Percentiles rank a stretch among this genome's conserved stretches.
These are phyloP conservation scores for Solanum gandarillasii DNA, from an alignment of 257 asterid genomes.

Conservation along the genomic window DNA sequence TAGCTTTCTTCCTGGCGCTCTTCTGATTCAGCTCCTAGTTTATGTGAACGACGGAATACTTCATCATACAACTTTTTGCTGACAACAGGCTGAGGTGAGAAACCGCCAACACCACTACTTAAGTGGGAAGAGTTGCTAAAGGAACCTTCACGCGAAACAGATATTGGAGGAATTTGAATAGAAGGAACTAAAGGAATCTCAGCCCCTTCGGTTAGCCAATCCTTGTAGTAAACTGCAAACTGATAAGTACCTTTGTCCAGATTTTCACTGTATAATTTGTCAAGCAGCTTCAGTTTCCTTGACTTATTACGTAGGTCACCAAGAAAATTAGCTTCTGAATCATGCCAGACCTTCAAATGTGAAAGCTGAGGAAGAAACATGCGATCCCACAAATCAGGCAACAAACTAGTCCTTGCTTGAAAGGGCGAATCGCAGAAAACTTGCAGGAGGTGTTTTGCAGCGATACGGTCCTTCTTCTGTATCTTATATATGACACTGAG, in stretches of 20 bases:
- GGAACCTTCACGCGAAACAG: constrained; percentile 21
- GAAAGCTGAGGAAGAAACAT: constrained; percentile 48
- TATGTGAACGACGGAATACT: constrained; percentile 37
- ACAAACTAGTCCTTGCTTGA: constrained; percentile 44
- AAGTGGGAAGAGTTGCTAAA: constrained; percentile 13
- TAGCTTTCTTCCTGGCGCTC: constrained; percentile 27
- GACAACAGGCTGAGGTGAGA: constrained; percentile 43
- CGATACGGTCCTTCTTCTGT: constrained; percentile 49
- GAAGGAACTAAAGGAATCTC: constrained; percentile 50
- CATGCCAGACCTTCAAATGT: constrained; percentile 54
- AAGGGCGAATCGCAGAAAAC: constrained; percentile 58
- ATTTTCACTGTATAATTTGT: constrained; percentile 34
- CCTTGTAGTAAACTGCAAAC: constrained; percentile 64
- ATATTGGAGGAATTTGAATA: constrained; percentile 33
- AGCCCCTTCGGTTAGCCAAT: constrained; percentile 60
- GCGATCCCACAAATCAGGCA: constrained; percentile 65
- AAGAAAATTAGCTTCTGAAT: constrained; percentile 23
- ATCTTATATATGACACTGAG: constrained; percentile 56
- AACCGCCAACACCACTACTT: constrained; percentile 31
- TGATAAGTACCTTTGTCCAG: constrained; percentile 52
- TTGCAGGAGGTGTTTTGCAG: constrained; percentile 73
- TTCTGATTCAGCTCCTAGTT: constrained; percentile 13
- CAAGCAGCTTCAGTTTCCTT: constrained; percentile 31
- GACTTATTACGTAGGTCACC: constrained; percentile 16
- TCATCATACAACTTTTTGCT: constrained; percentile 57